Conservation (phyloP, 331 rosid genomes). For the Malus hybrid region DNA sequence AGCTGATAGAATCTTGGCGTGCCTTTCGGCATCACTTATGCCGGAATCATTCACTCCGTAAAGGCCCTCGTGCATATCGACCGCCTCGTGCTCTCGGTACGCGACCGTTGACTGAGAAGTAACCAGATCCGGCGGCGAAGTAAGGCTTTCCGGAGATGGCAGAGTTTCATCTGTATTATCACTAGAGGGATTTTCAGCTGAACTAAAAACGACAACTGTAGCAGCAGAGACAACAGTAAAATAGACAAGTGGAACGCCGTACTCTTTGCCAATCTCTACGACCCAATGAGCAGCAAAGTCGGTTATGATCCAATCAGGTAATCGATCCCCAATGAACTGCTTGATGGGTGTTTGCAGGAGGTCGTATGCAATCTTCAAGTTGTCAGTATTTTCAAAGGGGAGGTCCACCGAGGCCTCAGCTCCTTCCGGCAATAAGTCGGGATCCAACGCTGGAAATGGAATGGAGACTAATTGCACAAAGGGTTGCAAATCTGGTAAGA, state of each 20-base stretch:
- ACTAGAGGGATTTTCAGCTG: not conserved
- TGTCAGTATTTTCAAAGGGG: slow-evolving; percentile 20
- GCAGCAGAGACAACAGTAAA: slow-evolving; percentile 9
- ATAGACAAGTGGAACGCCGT: slow-evolving; percentile 7
- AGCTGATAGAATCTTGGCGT: not conserved
- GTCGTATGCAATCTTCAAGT: slow-evolving; percentile 1
- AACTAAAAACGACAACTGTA: not conserved
- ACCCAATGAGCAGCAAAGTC: not conserved
- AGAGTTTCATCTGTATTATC: not conserved
- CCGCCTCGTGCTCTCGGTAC: slow-evolving; percentile 4
- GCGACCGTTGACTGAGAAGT: slow-evolving; percentile 19
- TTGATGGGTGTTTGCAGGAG: not conserved
- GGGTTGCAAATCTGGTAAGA: slow-evolving; percentile 13
- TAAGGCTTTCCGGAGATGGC: not conserved
- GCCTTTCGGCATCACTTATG: not conserved
- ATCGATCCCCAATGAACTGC: not conserved
- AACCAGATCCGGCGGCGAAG: not conserved
- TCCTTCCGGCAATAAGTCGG: slow-evolving; percentile 20
- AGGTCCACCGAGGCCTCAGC: slow-evolving; percentile 35
- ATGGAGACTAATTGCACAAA: slow-evolving; percentile 11
- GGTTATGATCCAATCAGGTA: not conserved
- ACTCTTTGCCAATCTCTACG: slow-evolving; percentile 25
- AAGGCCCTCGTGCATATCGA: not conserved
- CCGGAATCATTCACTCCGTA: not conserved
- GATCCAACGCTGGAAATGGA: slow-evolving; percentile 16